Percentiles rank a stretch among this genome's conserved stretches.
Conservation (phyloP, 805 yeast species). For the Barnettozyma californica region DNA sequence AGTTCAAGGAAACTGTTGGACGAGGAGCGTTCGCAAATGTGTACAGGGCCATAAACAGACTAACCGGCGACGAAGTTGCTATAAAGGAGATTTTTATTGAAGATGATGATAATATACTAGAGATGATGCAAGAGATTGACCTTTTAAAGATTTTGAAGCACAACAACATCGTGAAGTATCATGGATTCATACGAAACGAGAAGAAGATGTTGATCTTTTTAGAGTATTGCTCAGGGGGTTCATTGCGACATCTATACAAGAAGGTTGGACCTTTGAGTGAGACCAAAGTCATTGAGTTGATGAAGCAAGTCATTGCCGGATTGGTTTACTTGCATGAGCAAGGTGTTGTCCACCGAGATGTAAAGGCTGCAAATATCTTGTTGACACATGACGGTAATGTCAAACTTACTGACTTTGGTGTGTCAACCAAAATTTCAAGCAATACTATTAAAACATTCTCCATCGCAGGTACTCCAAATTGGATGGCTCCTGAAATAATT, state of each 20-base stretch:
- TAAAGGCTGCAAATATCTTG: slow-evolving; percentile 73
- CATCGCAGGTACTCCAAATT: slow-evolving; percentile 84
- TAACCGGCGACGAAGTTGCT: slow-evolving; percentile 67
- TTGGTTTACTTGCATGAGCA: slow-evolving; percentile 58
- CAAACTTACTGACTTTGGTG: slow-evolving; percentile 71
- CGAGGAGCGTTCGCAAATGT: slow-evolving; percentile 91
- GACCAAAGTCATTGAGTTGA: slow-evolving; percentile 51
- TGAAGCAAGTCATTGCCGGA: slow-evolving; percentile 66
- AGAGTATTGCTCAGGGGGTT: slow-evolving; percentile 66
- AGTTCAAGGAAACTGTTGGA: slow-evolving; percentile 64
- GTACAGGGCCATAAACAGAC: slow-evolving; percentile 63
- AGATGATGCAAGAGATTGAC: slow-evolving; percentile 57
- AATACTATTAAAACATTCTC: slow-evolving; percentile 46
- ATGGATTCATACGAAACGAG: slow-evolving; percentile 78
- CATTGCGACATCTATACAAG: slow-evolving; percentile 42
- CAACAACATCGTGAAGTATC: slow-evolving; percentile 84
- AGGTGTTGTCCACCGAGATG: slow-evolving; percentile 68
- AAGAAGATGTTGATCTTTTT: slow-evolving; percentile 69
- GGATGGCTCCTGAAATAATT: slow-evolving; percentile 99
- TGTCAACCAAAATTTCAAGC: slow-evolving; percentile 64
- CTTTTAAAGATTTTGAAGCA: slow-evolving; percentile 76
- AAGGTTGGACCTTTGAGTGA: slow-evolving; percentile 49
- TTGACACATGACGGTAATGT: slow-evolving; percentile 62
- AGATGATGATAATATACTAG: slow-evolving; percentile 66
- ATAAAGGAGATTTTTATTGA: slow-evolving; percentile 70